These are phyloP conservation scores for Neofusicoccum sp. DNA, from an alignment of 2,329 filamentous ascomycete species.

Conservation along the genomic window DNA sequence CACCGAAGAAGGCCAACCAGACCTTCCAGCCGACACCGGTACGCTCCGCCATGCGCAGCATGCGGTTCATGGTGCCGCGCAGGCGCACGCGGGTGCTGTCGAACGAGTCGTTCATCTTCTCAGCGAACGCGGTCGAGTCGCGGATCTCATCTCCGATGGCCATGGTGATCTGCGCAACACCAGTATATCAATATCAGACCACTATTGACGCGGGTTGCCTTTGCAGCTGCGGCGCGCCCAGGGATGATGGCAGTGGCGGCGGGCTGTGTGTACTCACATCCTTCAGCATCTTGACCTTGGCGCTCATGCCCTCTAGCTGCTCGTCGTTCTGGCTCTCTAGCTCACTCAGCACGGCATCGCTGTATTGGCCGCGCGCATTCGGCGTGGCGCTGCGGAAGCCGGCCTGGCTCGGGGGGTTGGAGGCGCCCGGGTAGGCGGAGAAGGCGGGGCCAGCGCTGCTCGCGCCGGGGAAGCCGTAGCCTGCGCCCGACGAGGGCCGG, in stretches of 20 bases:
- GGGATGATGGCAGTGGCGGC: background rate
- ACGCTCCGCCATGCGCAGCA: slow-evolving; percentile 91
- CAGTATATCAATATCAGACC: background rate
- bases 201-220: background rate
- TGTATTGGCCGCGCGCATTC: slow-evolving; percentile 77
- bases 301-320: slow-evolving; percentile 84
- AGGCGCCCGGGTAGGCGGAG: slow-evolving; percentile 34
- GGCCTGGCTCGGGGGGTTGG: slow-evolving; percentile 5
- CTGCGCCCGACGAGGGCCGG: slow-evolving; percentile 18
- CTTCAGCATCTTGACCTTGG: slow-evolving; percentile 87
- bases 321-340: slow-evolving; percentile 94
- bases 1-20: slow-evolving; percentile 86
- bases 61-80: slow-evolving; percentile 91
- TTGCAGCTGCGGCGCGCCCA: no score
- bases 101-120: slow-evolving; percentile 95
- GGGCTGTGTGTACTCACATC: slow-evolving; percentile 59
- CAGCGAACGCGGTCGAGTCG: slow-evolving; percentile 80
- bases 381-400: slow-evolving; percentile 44
- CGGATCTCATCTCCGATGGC: slow-evolving; percentile 96
- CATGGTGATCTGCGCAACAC: slow-evolving; percentile 68
- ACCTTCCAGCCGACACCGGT: slow-evolving; percentile 96
- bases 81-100: slow-evolving; percentile 79
- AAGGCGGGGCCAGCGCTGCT: slow-evolving; percentile 26
- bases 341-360: slow-evolving; percentile 84
- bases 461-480: slow-evolving; percentile 9